Evolutionary conservation across 495 filamentous ascomycete species (phyloP), one percentile per base, ranked within the genome.

Genomic region (Chaetomium tenue): DNA sequence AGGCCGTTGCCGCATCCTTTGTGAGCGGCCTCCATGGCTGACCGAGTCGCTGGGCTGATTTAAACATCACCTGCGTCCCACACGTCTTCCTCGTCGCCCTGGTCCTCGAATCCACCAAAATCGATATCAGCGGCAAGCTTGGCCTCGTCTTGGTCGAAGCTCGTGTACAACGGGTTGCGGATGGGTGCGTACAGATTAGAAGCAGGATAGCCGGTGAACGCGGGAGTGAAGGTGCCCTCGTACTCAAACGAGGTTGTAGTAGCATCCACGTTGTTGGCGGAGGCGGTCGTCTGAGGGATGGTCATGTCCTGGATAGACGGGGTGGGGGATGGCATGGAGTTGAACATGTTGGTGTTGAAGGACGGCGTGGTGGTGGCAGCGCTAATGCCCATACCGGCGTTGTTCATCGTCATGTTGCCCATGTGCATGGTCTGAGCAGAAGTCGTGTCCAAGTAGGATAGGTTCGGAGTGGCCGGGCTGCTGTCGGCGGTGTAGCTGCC

Each of bases 61-160:
- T 57, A 63, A 39, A 48, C 12, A 18, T 57, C 52, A 2, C 61
- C 61, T 2, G 18, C 42, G 25, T 63, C 61, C 33, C n/a, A 15
- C 23, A 23, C n/a, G 8, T 57, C 61, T 0, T 48, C 60, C 16
- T 46, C 51, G 7, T 62, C 60, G 9, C 30, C 47, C 33, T 42
- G 47, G 15, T 37, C 30, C 11, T 46, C 46, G n/a, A 44, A 55
- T 13, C 42, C 53, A 15, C 40, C 52, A 18, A 46, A 48, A 6
- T 37, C 42, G 25, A 33, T 3, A 2, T 58, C 13, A 4, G 13
- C 23, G 3, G 55, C 55, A 6, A 26, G 33, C 39, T 12, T 9
- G 12, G 15, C 39, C 37, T 50, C 33, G 42, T 7, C 4, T 39
- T 44, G 26, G 40, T 51, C 42, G 54, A 26, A 8, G 54, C 16